A percentile compares a stretch with the other conserved stretches of the same genome.
These are phyloP conservation scores for Aspergillus melleus DNA, from an alignment of 2,329 filamentous ascomycete genomes.

Conservation along the genomic window DNA sequence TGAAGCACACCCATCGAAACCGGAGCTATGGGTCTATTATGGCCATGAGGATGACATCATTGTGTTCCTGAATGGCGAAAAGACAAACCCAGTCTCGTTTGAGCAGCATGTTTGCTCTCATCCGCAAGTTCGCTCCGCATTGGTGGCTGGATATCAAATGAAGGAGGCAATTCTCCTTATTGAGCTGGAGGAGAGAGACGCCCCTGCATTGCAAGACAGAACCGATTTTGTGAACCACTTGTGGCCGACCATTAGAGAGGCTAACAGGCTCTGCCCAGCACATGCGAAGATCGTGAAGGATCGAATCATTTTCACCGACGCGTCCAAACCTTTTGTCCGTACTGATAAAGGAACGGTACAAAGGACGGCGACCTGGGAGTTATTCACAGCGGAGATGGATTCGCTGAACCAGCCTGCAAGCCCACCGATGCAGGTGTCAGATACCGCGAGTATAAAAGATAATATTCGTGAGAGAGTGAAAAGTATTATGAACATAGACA, in stretches of 20 bases:
- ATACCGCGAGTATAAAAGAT: too few species aligned
- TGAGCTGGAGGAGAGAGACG: conserved; percentile 8
- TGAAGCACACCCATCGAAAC: conserved; percentile 36
- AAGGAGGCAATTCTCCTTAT: conserved; percentile 38
- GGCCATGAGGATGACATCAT: conserved; percentile 41
- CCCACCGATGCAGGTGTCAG: too few species aligned
- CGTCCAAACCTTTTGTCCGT: conserved; percentile 43
- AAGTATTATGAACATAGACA: conserved; percentile 8
- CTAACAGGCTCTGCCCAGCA: conserved; percentile 40
- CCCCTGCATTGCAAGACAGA: conserved; percentile 2
- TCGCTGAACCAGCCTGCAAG: too few species aligned
- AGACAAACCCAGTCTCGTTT: conserved; percentile 43
- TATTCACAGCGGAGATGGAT: too few species aligned
- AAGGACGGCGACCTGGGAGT: background rate
- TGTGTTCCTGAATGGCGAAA: conserved; percentile 44
- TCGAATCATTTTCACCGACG: conserved; percentile 42
- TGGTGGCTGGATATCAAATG: conserved; percentile 36
- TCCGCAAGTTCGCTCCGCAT: conserved; percentile 26
- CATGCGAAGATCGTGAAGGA: conserved; percentile 44
- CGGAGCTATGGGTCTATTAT: conserved; percentile 9
- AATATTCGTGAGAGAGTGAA: conserved; percentile 3
- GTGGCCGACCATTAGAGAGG: conserved; percentile 44
- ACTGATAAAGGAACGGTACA: conserved; percentile 44
- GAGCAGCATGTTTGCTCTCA: conserved; percentile 35
- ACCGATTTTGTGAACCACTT: conserved; percentile 41